A percentile compares a stretch with the other conserved stretches of the same genome.
Evolutionary conservation across 345 rosid species (phyloP).

Genomic region (Turnera subulata): DNA sequence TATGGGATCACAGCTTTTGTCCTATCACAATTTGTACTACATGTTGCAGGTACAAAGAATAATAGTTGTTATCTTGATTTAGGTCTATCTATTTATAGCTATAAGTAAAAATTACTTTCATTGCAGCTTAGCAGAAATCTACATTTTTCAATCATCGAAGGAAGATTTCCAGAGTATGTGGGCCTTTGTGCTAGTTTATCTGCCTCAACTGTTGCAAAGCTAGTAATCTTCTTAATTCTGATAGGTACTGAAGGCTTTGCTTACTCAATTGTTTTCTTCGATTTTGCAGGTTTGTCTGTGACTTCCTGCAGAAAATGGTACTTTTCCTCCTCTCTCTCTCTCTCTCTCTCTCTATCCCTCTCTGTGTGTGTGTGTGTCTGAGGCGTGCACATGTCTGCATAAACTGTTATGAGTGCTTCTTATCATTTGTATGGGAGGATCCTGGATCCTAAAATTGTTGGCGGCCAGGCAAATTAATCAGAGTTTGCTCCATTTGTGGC

Average conservation of each 20-base stretch:
- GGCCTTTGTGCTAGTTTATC: conserved; percentile 3
- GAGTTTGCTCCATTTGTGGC: neutral
- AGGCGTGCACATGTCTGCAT: neutral
- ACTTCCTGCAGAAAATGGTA: conserved; percentile 77
- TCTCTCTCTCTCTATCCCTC: conserved; percentile 10
- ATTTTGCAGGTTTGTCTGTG: conserved; percentile 57
- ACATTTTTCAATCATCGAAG: conserved; percentile 51
- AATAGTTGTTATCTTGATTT: neutral
- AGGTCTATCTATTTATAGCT: conserved; percentile 5
- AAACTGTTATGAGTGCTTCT: neutral
- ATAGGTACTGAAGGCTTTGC: neutral
- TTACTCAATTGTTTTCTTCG: neutral
- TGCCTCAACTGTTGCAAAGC: neutral
- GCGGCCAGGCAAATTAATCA: neutral
- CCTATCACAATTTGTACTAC: conserved; percentile 69
- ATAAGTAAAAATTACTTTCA: conserved; percentile 3
- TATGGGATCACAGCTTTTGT: conserved; percentile 82
- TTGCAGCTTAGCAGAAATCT: conserved; percentile 74
- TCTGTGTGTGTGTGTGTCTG: neutral
- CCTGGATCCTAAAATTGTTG: neutral
- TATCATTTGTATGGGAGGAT: neutral
- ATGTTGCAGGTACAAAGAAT: conserved; percentile 48
- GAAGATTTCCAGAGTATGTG: conserved; percentile 64
- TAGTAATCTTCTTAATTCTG: neutral
- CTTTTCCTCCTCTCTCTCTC: conserved; percentile 10